Conservation (phyloP, 176 grass and related monocot genomes). For the Hyparrhenia diplandra region DNA sequence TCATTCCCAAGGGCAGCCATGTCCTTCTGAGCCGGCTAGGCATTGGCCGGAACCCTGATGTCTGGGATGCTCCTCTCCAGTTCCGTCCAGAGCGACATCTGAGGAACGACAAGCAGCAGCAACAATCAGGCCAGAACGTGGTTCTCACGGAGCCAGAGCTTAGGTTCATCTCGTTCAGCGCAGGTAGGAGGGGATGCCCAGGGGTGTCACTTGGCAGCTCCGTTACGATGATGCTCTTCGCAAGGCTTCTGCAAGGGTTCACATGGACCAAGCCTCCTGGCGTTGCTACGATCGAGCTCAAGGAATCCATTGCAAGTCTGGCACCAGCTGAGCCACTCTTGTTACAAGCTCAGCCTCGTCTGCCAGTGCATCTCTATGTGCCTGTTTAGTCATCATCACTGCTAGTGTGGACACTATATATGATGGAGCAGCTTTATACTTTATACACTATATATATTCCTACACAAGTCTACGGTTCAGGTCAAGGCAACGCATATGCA, state of each 20-base stretch:
- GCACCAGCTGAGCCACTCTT: not conserved
- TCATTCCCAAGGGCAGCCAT: constrained; percentile 36
- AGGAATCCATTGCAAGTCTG: constrained; percentile 6
- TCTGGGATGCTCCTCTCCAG: constrained; percentile 6
- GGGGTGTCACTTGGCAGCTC: not conserved
- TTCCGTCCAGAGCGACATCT: constrained; percentile 34
- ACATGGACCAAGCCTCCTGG: constrained; percentile 1
- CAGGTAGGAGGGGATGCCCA: constrained; percentile 31
- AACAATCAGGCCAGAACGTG: no score
- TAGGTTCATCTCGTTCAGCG: constrained; percentile 29
- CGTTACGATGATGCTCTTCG: constrained; percentile 31
- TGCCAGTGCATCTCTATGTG: no score
- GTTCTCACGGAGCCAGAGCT: constrained; percentile 23
- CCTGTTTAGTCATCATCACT: no score
- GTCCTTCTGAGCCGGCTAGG: not conserved
- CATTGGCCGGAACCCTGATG: constrained; percentile 16
- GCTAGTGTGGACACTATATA: no score
- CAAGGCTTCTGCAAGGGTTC: constrained; percentile 44
- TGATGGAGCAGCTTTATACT: no score
- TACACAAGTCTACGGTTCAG: no score
- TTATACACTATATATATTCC: no score
- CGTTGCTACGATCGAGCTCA: not conserved
- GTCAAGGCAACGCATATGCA: no score
- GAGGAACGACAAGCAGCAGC: no score
- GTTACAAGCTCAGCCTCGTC: no score